Evolutionary conservation across 805 yeast species (phyloP).

Genomic region (Candida verbasci): DNA sequence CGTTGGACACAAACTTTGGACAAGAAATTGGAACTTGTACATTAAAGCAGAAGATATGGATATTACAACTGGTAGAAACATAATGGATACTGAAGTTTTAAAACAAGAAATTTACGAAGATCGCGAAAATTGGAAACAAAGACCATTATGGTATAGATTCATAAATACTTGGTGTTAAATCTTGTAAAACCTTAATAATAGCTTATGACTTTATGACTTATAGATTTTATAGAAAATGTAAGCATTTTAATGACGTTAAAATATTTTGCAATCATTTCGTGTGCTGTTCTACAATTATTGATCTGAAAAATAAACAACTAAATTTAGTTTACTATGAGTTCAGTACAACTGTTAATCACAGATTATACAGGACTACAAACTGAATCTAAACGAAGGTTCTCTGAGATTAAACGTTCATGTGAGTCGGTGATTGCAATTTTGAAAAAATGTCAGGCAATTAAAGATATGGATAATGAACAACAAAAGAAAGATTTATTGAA

Average conservation of each 20-base stretch:
- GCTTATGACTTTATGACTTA: background rate
- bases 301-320: background rate
- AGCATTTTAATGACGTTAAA: background rate
- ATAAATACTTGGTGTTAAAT: constrained; percentile 10
- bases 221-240: background rate
- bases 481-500: constrained; percentile 17
- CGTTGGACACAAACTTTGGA: constrained; percentile 23
- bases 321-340: background rate
- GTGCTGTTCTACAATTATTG: no score
- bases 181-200: background rate
- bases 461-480: constrained; percentile 17
- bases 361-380: constrained; percentile 60
- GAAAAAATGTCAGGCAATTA: constrained; percentile 9
- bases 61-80: constrained; percentile 18
- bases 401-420: constrained; percentile 57
- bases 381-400: constrained; percentile 68
- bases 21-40: constrained; percentile 20
- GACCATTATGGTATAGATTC: constrained; percentile 13
- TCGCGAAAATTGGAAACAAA: constrained; percentile 9
- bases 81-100: constrained; percentile 24
- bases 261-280: no score
- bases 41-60: constrained; percentile 22
- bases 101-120: constrained; percentile 18
- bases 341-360: constrained; percentile 40
- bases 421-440: constrained; percentile 18